These are phyloP conservation scores for Phytophthora lateralis DNA, from an alignment of 352 stramenopile species.

Conservation along the genomic window DNA sequence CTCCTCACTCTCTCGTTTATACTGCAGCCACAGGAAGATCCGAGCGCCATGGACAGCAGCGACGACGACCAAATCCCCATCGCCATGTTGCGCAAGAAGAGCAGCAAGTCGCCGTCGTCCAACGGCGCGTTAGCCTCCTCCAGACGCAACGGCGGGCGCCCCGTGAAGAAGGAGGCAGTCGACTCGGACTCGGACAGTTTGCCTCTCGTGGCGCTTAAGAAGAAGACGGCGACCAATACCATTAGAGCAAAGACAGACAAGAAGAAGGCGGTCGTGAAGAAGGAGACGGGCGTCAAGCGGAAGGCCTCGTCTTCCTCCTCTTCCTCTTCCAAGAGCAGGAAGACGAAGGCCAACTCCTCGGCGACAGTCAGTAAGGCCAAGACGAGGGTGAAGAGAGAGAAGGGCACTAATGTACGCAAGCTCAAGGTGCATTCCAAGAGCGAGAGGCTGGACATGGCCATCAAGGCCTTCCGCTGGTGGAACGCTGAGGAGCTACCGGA, in stretches of 20 bases:
- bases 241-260: constrained; percentile 22
- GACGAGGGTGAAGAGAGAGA: constrained; percentile 58
- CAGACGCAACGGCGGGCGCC: constrained; percentile 11
- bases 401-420: constrained; percentile 65
- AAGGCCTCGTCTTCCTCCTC: constrained; percentile 41
- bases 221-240: constrained; percentile 33
- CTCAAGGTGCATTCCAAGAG: constrained; percentile 94
- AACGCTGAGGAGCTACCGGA: constrained; percentile 94
- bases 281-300: constrained; percentile 63
- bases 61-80: constrained; percentile 84
- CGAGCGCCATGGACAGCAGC: constrained; percentile 60
- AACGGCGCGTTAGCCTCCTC: constrained; percentile 18
- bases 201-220: constrained; percentile 86
- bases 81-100: constrained; percentile 68
- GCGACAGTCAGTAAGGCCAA: constrained; percentile 42
- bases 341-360: constrained; percentile 35
- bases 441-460: constrained; percentile 95
- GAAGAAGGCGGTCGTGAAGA: constrained; percentile 48
- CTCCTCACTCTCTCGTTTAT: not conserved
- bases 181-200: constrained; percentile 73
- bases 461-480: constrained; percentile 99
- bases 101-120: constrained; percentile 31
- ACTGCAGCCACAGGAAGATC: not conserved
- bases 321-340: constrained; percentile 47
- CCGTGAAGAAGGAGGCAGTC: constrained; percentile 42